Evolutionary conservation across 2,329 filamentous ascomycete genomes (phyloP).

Genomic region (Xylaria sp.): DNA sequence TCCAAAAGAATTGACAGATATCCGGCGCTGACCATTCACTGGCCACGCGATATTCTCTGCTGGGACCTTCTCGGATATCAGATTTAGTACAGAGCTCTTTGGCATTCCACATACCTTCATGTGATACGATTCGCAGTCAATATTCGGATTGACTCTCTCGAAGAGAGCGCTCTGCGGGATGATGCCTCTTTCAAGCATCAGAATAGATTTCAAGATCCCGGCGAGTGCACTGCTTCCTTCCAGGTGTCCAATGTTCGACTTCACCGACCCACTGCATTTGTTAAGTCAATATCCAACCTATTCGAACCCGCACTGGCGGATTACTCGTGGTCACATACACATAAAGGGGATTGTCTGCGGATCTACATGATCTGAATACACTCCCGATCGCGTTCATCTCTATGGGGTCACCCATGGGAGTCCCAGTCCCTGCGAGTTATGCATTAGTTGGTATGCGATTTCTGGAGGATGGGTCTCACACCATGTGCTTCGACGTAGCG

Average conservation of each 20-base stretch:
- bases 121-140: conserved; percentile 30
- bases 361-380: conserved; percentile 30
- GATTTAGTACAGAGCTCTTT: neutral
- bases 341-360: conserved; percentile 28
- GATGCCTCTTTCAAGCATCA: conserved; percentile 30
- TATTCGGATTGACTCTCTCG: conserved; percentile 30
- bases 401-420: conserved; percentile 44
- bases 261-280: conserved; percentile 33
- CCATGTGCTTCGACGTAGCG: conserved; percentile 40
- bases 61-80: conserved; percentile 27
- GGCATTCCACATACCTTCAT: conserved; percentile 25
- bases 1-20: conserved; percentile 35
- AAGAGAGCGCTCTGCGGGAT: conserved; percentile 38
- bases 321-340: conserved; percentile 34
- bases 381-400: conserved; percentile 44
- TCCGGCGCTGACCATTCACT: conserved; percentile 39
- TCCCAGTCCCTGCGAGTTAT: conserved; percentile 43
- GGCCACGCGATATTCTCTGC: conserved; percentile 31
- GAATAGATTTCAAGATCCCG: conserved; percentile 37
- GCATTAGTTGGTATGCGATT: neutral
- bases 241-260: conserved; percentile 34
- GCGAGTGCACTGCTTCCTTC: conserved; percentile 34
- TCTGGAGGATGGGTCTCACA: no score
- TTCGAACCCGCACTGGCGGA: no score
- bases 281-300: no score